Conservation (phyloP, 768 basidiomycete species). For the Rhodocollybia butyracea region DNA sequence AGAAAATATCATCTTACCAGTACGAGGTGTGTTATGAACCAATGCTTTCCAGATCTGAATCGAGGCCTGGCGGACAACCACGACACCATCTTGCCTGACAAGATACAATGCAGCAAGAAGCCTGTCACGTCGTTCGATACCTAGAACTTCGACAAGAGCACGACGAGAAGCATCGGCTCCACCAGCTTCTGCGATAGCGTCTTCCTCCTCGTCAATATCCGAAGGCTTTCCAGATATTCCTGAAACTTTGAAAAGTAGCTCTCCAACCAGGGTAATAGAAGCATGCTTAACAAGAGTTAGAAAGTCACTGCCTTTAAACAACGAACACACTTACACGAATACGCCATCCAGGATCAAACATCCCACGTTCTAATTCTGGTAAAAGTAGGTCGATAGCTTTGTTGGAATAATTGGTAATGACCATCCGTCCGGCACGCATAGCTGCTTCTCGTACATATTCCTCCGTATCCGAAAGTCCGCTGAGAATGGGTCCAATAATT, state of each 20-base stretch:
- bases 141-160: conserved; percentile 85
- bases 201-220: conserved; percentile 66
- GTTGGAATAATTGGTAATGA: conserved; percentile 89
- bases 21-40: conserved; percentile 90
- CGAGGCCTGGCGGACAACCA: conserved; percentile 84
- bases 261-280: conserved; percentile 93
- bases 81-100: conserved; percentile 90
- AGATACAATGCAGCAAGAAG: conserved; percentile 90
- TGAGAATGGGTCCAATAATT: conserved; percentile 90
- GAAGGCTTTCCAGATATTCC: conserved; percentile 91
- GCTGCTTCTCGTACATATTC: conserved; percentile 97
- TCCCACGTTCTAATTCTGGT: conserved; percentile 90
- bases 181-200: conserved; percentile 57
- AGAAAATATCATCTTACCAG: conserved; percentile 46
- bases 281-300: conserved; percentile 62
- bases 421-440: conserved; percentile 98
- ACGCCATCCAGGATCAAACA: conserved; percentile 94
- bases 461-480: conserved; percentile 87
- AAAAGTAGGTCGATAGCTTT: conserved; percentile 91
- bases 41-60: conserved; percentile 98
- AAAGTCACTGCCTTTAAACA: neutral
- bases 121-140: conserved; percentile 83
- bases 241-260: conserved; percentile 93
- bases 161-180: conserved; percentile 79
- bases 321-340: conserved; percentile 65